Percentiles rank a stretch among this genome's conserved stretches.
phyloP scores from a whole-genome alignment of 2,329 filamentous ascomycete species.

The Arthrobotrys megalospora region DNA sequence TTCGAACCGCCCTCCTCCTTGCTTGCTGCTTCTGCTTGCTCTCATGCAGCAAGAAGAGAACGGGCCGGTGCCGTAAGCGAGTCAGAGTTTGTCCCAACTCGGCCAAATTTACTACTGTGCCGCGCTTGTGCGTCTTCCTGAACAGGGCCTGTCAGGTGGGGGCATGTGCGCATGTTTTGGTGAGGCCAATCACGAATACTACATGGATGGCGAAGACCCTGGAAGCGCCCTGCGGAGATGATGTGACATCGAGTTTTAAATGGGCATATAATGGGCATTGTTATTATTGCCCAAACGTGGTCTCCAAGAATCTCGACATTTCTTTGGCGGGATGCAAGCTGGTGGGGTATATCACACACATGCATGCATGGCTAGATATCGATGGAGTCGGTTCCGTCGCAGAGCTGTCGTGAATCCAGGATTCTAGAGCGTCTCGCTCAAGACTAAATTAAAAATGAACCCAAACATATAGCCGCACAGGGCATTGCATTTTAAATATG shows the following conservation, averaged over 20 bases:
- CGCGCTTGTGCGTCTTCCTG: neutral
- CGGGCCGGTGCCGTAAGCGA: constrained; percentile 16
- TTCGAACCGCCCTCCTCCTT: neutral
- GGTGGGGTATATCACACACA: too few species aligned
- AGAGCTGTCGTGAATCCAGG: too few species aligned
- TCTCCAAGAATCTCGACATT: too few species aligned
- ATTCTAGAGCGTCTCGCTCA: too few species aligned
- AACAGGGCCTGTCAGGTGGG: constrained; percentile 6
- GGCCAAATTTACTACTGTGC: neutral
- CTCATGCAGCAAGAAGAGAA: neutral
- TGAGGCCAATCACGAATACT: constrained; percentile 13
- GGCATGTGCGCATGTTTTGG: neutral
- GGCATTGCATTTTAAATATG: too few species aligned
- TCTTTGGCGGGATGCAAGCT: neutral
- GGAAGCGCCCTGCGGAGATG: constrained; percentile 9
- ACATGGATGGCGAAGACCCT: constrained; percentile 4
- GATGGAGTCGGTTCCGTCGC: too few species aligned
- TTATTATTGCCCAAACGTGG: constrained; percentile 9
- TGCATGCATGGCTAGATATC: too few species aligned
- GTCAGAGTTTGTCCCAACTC: constrained; percentile 1
- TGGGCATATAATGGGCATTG: neutral
- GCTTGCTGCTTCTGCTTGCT: too few species aligned
- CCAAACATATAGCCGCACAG: too few species aligned
- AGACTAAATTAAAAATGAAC: too few species aligned
- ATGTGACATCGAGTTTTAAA: constrained; percentile 9